Evolutionary conservation across 352 stramenopile species (phyloP).

Genomic region (Bremia lactucae): DNA sequence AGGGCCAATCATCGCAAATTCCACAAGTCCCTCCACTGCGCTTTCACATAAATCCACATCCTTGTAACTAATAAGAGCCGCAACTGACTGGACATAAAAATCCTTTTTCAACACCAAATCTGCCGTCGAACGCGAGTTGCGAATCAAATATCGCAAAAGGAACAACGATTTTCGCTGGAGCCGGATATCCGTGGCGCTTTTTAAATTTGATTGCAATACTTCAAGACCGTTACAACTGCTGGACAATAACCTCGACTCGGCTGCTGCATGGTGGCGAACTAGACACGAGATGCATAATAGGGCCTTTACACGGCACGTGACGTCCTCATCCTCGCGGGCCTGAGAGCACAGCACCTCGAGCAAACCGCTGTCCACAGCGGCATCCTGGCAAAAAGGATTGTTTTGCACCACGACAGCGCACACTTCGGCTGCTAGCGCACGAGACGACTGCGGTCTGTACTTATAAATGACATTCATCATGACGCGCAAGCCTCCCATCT

Average conservation of each 20-base stretch:
- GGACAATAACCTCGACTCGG: constrained; percentile 49
- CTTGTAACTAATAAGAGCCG: constrained; percentile 43
- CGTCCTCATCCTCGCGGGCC: constrained; percentile 43
- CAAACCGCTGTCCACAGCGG: constrained; percentile 43
- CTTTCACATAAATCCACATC: constrained; percentile 77
- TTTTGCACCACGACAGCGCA: constrained; percentile 80
- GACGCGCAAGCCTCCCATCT: constrained; percentile 60
- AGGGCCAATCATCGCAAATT: constrained; percentile 51
- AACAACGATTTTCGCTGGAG: constrained; percentile 80
- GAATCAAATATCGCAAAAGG: constrained; percentile 71
- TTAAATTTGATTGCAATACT: constrained; percentile 46
- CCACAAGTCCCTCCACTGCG: constrained; percentile 51
- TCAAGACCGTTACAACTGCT: constrained; percentile 43
- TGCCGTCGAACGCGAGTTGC: constrained; percentile 42
- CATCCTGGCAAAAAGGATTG: constrained; percentile 75
- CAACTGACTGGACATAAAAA: constrained; percentile 38
- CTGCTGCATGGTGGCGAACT: constrained; percentile 55
- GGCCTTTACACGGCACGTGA: constrained; percentile 65
- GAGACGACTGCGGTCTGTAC: constrained; percentile 36
- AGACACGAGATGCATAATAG: constrained; percentile 77
- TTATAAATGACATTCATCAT: constrained; percentile 51
- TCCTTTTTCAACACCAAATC: constrained; percentile 30
- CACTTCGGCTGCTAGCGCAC: constrained; percentile 64
- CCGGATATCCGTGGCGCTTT: constrained; percentile 39
- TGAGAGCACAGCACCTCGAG: constrained; percentile 60